These are phyloP conservation scores for Teratosphaeriaceae sp. DNA, from an alignment of 2,329 filamentous ascomycete genomes.

Conservation along the genomic window DNA sequence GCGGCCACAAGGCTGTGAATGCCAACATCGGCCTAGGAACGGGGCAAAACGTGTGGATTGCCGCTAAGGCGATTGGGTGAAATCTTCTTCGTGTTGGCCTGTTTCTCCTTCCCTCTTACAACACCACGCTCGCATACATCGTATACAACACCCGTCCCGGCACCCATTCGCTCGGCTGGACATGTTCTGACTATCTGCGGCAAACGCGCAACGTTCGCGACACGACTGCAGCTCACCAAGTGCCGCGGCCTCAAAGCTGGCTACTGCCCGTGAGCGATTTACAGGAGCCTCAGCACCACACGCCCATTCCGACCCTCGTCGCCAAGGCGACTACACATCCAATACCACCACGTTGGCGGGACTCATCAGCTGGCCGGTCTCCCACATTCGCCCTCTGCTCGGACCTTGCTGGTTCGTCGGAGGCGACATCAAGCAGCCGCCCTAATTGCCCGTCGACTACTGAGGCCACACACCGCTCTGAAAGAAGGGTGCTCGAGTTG, in stretches of 20 bases:
- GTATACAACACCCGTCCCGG: too few relatives aligned
- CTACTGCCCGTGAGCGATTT: slow-evolving; percentile 15
- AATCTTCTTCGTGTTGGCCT: too few relatives aligned
- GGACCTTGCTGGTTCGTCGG: slow-evolving; percentile 93
- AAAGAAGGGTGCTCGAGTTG: neutral
- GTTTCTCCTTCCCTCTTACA: too few relatives aligned
- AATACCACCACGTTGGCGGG: slow-evolving; percentile 91
- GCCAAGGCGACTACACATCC: slow-evolving; percentile 29
- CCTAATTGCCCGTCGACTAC: slow-evolving; percentile 63
- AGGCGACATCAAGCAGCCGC: slow-evolving; percentile 86
- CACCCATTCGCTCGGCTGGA: too few relatives aligned
- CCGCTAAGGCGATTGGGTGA: too few relatives aligned
- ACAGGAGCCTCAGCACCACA: slow-evolving; percentile 5
- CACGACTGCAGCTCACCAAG: neutral
- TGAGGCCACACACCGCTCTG: slow-evolving; percentile 6
- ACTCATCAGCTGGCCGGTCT: slow-evolving; percentile 63
- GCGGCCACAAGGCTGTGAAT: too few relatives aligned
- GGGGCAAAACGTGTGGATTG: too few relatives aligned
- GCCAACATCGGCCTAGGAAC: too few relatives aligned
- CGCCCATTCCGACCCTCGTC: slow-evolving; percentile 9
- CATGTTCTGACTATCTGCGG: neutral
- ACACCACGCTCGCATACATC: too few relatives aligned
- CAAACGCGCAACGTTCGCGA: neutral
- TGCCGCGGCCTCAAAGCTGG: slow-evolving; percentile 6
- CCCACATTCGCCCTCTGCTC: slow-evolving; percentile 80